Percentiles rank a stretch among this genome's conserved stretches.
Evolutionary conservation across 2,329 filamentous ascomycete species (phyloP).

Genomic region (Stemphylium beticola): DNA sequence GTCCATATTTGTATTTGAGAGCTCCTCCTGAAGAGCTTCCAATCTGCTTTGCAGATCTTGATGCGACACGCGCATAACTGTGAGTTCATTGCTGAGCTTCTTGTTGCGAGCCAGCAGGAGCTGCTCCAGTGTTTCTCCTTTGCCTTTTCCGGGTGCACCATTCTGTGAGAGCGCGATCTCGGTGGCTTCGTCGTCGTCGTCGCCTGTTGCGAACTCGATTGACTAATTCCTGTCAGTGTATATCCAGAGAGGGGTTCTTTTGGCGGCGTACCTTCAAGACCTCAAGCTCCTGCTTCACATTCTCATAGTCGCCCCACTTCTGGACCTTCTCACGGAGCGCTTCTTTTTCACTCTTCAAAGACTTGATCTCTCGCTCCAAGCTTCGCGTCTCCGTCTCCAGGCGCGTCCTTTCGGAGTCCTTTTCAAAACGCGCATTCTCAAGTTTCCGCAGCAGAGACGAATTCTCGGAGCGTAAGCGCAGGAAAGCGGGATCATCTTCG

Average conservation of each 20-base stretch:
- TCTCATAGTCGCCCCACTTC: conserved; percentile 93
- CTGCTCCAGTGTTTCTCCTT: conserved; percentile 86
- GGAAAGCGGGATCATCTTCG: conserved; percentile 88
- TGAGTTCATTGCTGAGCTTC: conserved; percentile 92
- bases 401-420: conserved; percentile 77
- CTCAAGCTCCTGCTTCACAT: conserved; percentile 93
- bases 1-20: conserved; percentile 82
- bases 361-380: conserved; percentile 78
- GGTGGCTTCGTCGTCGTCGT: conserved; percentile 63
- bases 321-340: conserved; percentile 79
- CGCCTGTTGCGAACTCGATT: conserved; percentile 92
- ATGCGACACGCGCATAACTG: conserved; percentile 89
- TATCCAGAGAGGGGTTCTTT: background rate
- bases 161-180: conserved; percentile 51
- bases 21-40: conserved; percentile 79
- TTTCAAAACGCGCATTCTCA: conserved; percentile 82
- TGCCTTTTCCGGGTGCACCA: conserved; percentile 61
- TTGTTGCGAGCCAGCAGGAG: conserved; percentile 92
- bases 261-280: conserved; percentile 72
- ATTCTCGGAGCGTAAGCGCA: conserved; percentile 90
- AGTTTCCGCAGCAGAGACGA: conserved; percentile 88
- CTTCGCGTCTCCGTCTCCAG: conserved; percentile 76
- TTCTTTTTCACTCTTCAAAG: conserved; percentile 81
- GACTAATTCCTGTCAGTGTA: conserved; percentile 58
- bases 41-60: conserved; percentile 86